Percentiles rank a stretch among this genome's conserved stretches.
Evolutionary conservation across 768 basidiomycete genomes (phyloP).

Genomic region (Peribolospora kevripleyi): DNA sequence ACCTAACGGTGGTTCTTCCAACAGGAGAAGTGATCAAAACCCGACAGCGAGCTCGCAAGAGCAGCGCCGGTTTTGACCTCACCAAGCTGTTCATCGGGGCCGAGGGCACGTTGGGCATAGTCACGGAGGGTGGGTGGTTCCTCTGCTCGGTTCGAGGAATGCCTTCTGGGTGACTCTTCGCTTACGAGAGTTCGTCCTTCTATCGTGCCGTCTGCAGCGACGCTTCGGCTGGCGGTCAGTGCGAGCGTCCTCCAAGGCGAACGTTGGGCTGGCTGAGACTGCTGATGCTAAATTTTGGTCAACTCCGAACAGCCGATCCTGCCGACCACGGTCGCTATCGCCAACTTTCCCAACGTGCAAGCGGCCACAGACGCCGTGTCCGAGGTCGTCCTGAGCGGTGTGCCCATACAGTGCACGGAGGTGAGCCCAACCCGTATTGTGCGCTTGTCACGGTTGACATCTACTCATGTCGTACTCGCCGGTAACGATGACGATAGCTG

Average conservation of each 20-base stretch:
- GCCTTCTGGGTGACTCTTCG: too few species aligned
- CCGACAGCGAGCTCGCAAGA: constrained; percentile 37
- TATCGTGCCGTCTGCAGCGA: not conserved
- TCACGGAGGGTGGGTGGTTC: constrained; percentile 41
- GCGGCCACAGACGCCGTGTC: constrained; percentile 56
- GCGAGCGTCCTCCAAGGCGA: constrained; percentile 27
- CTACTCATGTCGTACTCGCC: too few species aligned
- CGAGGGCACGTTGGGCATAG: constrained; percentile 38
- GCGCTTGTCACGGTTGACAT: too few species aligned
- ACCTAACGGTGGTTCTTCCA: constrained; percentile 65
- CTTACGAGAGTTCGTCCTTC: too few species aligned
- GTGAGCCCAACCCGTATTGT: too few species aligned
- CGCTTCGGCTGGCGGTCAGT: not conserved
- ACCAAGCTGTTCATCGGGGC: constrained; percentile 77
- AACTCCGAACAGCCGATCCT: constrained; percentile 28
- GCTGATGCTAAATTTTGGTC: too few species aligned
- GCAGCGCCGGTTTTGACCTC: constrained; percentile 61
- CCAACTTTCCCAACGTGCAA: constrained; percentile 56
- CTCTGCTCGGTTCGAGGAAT: too few species aligned
- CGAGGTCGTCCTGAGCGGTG: constrained; percentile 47
- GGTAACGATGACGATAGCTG: too few species aligned
- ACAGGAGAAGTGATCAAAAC: constrained; percentile 80
- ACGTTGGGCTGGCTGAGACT: constrained; percentile 38
- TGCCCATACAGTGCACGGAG: constrained; percentile 62
- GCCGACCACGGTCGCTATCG: constrained; percentile 68